Percentiles rank a stretch among this genome's conserved stretches.
Conservation (phyloP, 495 filamentous ascomycete genomes). For the Copromyces sp. region DNA sequence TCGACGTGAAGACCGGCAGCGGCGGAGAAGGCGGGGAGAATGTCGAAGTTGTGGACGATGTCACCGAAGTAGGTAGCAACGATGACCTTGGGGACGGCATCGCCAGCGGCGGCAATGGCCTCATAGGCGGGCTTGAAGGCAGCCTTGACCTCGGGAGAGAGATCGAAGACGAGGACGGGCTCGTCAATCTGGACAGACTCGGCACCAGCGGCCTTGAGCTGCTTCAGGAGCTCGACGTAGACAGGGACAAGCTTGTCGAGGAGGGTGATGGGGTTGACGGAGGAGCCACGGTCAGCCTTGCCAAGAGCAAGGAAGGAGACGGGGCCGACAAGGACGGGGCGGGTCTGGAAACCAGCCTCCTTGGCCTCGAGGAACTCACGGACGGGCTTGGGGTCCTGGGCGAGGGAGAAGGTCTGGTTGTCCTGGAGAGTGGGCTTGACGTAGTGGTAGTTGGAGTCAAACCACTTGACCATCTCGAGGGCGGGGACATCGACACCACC, state of each 20-base stretch:
- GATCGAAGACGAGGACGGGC: conserved; percentile 89
- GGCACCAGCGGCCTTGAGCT: conserved; percentile 91
- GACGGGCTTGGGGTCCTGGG: conserved; percentile 81
- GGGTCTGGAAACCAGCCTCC: conserved; percentile 83
- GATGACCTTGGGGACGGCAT: conserved; percentile 67
- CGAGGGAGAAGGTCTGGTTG: conserved; percentile 88
- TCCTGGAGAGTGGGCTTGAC: conserved; percentile 97
- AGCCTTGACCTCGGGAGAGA: conserved; percentile 75
- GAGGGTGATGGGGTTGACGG: conserved; percentile 82
- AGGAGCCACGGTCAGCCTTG: conserved; percentile 92
- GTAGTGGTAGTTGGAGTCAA: conserved; percentile 99
- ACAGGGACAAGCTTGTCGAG: conserved; percentile 84
- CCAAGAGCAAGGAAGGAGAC: conserved; percentile 93
- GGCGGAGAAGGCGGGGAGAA: conserved; percentile 52
- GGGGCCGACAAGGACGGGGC: conserved; percentile 88
- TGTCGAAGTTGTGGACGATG: conserved; percentile 95
- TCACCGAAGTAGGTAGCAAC: conserved; percentile 98
- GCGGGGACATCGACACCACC: conserved; percentile 82
- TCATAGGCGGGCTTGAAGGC: conserved; percentile 98
- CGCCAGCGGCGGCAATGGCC: conserved; percentile 65
- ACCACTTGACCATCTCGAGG: conserved; percentile 99
- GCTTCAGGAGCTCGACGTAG: conserved; percentile 79
- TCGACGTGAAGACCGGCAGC: conserved; percentile 85
- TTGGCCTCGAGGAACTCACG: conserved; percentile 93
- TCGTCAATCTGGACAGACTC: conserved; percentile 96